Evolutionary conservation across 192 early-diverging fungal species (phyloP), one percentile per base, ranked within the genome.

Genomic region (Coemansia asiatica): DNA sequence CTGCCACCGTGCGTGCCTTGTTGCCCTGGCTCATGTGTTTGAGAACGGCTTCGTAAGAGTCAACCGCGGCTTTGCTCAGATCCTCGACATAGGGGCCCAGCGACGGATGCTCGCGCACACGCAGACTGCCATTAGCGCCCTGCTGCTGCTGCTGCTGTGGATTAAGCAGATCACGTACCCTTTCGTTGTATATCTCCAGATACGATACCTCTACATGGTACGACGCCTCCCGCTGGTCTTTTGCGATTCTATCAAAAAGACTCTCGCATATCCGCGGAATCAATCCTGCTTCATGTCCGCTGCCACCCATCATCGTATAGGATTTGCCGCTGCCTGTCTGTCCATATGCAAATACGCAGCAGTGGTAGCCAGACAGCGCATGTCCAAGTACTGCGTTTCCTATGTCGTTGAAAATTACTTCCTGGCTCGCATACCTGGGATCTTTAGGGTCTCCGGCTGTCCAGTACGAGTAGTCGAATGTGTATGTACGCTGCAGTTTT

Each of bases 381-480:
- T 96, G 94, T 54, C 90, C 86, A 4, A 96, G 81, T 21, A 97
- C 68, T 13, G 92, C 87, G 27, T 74, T 75, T 7, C 93, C 93
- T 19, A 95, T 83, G 36, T 90, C 88, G 29, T 84, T 81, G 71
- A 92, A 97, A 23, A 97, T 85, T 1, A 61, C 75, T 62, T 87
- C 67, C 63, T 96, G 94, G 58, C 86, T 85, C 47, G 93, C 92
- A 61, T 86, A 90, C 31, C 74, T 63, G 1, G 86, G 65, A 48
- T 86, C 85, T 31, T 38, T 79, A 26, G 85, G 82, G 74, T 90
- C 88, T 19, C 65, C 69, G 19, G 81, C 90, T 1, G 92, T 89
- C 92, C 92, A 93, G 79, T 92, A 96, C n/a, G 90, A 94, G 56
- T 91, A 84, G 74, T 96, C 94, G 72, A 92, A 96, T 5, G 87